Evolutionary conservation across 768 basidiomycete genomes (phyloP).

Genomic region (Panaeolus papilionaceus): DNA sequence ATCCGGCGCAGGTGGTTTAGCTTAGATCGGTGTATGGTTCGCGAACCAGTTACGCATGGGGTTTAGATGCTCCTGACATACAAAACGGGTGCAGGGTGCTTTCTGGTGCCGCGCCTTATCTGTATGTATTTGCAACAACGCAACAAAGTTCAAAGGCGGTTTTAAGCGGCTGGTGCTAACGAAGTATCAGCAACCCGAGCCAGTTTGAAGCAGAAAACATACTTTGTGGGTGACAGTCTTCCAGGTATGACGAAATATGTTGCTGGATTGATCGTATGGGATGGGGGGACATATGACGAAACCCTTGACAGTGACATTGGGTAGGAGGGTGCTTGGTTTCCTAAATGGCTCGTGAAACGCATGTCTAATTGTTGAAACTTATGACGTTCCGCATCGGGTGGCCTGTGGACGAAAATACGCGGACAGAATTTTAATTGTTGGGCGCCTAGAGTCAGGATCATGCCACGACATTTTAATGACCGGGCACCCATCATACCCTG

Average conservation of each 20-base stretch:
- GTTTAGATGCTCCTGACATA: neutral
- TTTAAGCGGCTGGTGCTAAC: neutral
- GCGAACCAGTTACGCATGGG: conserved; percentile 9
- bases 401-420: neutral
- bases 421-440: neutral
- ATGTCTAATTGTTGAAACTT: neutral
- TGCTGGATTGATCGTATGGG: neutral
- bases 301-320: neutral
- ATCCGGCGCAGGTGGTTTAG: neutral
- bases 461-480: conserved; percentile 5
- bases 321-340: neutral
- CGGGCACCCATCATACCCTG: conserved; percentile 6
- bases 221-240: neutral
- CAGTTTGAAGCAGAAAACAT: neutral
- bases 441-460: conserved; percentile 6
- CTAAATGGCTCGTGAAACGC: neutral
- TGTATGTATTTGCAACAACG: neutral
- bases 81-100: neutral
- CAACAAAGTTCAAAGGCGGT: neutral
- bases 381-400: neutral
- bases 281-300: neutral
- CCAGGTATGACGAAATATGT: neutral
- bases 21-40: conserved; percentile 1
- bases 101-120: neutral
- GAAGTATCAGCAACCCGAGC: neutral